phyloP scores from a whole-genome alignment of 1,284 basidiomycete species.

The Ustilago cynodontis region DNA sequence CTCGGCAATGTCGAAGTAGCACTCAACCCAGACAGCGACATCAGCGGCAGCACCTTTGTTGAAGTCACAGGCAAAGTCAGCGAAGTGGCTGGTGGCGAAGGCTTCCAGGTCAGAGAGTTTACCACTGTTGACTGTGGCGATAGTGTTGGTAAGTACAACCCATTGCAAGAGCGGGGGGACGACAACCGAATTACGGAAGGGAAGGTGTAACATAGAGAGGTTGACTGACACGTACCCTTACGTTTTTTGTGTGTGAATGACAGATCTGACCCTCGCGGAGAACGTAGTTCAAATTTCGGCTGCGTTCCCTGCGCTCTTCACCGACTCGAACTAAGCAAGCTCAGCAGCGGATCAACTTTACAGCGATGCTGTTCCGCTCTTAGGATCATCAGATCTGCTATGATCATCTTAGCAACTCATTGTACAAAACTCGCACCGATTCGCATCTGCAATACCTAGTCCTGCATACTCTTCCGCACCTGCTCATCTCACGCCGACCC shows the following conservation, averaged over 20 bases:
- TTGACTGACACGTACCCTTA: background rate
- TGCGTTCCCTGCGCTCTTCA: conserved; percentile 54
- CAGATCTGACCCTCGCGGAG: conserved; percentile 57
- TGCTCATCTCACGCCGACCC: background rate
- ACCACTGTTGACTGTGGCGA: conserved; percentile 57
- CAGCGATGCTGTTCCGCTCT: background rate
- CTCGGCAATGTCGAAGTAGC: conserved; percentile 62
- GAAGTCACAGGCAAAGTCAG: conserved; percentile 67
- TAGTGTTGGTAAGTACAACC: conserved; percentile 52
- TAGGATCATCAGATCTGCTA: background rate
- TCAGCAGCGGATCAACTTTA: background rate
- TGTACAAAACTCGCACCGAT: conserved; percentile 14
- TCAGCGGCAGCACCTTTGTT: conserved; percentile 48
- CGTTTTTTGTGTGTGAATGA: background rate
- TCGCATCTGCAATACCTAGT: background rate
- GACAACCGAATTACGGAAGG: background rate
- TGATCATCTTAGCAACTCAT: background rate
- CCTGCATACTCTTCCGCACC: background rate
- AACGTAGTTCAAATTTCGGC: conserved; percentile 55
- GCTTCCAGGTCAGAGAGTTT: conserved; percentile 48
- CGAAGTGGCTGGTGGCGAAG: conserved; percentile 38
- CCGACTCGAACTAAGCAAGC: conserved; percentile 25
- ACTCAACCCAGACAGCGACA: conserved; percentile 53
- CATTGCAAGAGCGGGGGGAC: background rate
- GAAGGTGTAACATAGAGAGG: background rate